Evolutionary conservation across 331 rosid species (phyloP), one percentile per base, ranked within the genome.

Genomic region (Phaseolus coccineus): DNA sequence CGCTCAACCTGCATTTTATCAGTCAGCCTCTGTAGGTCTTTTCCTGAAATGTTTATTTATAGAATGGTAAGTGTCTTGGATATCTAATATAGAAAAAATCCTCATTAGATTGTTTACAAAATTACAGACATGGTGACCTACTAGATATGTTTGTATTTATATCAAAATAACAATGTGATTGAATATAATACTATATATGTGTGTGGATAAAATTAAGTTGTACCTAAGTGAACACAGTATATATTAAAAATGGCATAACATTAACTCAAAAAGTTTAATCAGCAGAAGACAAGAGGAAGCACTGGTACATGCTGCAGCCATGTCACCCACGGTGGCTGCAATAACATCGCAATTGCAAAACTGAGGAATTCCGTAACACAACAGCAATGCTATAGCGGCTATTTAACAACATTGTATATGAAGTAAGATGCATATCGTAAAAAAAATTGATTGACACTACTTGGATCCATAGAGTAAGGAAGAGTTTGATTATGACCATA

Each of bases 1-100:
- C 76, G 68, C 69, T 68, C 58, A 83, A 92, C 97, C 96, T 91
- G 97, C 50, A 71, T 85, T 84, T 90, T 91, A 87, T 85, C 89
- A 59, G 84, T 90, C 84, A 88, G 87, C 85, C 90, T 79, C 75
- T 69, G 80, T 53, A 93, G 64, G 46, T 87, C 93, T 87, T 93
- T 91, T 77, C 91, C 99, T 95, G 91, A 81, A 87, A 87, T 85
- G 10, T 69, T 83, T 65, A 65, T 64, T 70, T 78, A 67, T 73
- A 79, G 68, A 59, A 74, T 59, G 75, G 72, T 84, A 69, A 92
- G 81, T 35, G 52, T 78, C 88, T 66, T 67, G 57, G 47, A 80
- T 58, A 68, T 27, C 65, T 59, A 15, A 48, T 68, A 68, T 33
- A 75, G 74, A 66, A 42, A 76, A 69, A 67, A 35, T 69, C 40